Conservation (phyloP, 2,329 filamentous ascomycete species). For the Exutisphaerella laricina region DNA sequence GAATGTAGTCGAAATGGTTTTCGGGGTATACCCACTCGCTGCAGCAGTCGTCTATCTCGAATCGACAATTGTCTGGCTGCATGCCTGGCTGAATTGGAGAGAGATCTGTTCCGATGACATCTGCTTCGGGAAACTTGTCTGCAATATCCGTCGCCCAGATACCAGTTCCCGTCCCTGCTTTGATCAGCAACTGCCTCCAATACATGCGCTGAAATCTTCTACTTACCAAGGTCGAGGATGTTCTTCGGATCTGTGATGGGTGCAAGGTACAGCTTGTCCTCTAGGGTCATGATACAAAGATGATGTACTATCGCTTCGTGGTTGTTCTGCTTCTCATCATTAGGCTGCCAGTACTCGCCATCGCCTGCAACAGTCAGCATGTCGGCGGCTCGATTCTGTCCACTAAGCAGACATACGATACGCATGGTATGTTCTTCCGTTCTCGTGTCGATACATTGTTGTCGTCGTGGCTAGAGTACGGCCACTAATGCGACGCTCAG, state of each 20-base stretch:
- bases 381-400: background rate
- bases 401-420: conserved; percentile 24
- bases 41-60: conserved; percentile 42
- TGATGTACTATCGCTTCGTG: conserved; percentile 35
- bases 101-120: conserved; percentile 37
- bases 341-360: conserved; percentile 36
- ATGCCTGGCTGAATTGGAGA: conserved; percentile 31
- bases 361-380: conserved; percentile 22
- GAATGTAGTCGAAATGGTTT: conserved; percentile 39
- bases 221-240: conserved; percentile 42
- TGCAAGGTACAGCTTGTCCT: conserved; percentile 29
- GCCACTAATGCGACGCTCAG: conserved; percentile 24
- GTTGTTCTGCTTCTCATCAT: conserved; percentile 30
- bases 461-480: conserved; percentile 37
- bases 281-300: conserved; percentile 35
- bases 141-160: conserved; percentile 35
- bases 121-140: conserved; percentile 28
- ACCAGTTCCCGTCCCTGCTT: conserved; percentile 42
- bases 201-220: no score
- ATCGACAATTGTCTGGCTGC: conserved; percentile 37
- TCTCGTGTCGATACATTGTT: conserved; percentile 36
- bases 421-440: conserved; percentile 35
- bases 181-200: no score
- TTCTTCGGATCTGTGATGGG: conserved; percentile 24
- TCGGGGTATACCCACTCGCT: conserved; percentile 38